These are phyloP conservation scores for Saposhnikovia divaricata DNA, from an alignment of 129 eudicot genomes.

Conservation along the genomic window DNA sequence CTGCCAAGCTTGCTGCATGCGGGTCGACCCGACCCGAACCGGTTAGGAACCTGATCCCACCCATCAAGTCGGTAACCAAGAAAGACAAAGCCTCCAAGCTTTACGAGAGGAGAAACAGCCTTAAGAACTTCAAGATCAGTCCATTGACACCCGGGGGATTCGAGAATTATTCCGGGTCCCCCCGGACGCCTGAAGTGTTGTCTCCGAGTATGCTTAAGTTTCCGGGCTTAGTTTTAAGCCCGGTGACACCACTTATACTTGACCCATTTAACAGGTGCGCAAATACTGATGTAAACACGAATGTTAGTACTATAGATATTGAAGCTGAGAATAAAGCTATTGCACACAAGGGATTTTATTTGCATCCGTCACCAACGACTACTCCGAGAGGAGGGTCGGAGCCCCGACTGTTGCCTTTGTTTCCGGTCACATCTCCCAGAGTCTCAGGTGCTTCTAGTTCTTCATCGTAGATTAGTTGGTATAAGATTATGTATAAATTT, in stretches of 20 bases:
- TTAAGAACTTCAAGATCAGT: conserved; percentile 61
- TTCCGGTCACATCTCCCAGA: conserved; percentile 83
- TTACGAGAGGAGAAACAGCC: conserved; percentile 62
- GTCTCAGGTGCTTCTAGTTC: conserved; percentile 42
- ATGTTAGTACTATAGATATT: conserved; percentile 22
- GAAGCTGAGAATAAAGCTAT: conserved; percentile 64
- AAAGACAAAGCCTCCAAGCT: conserved; percentile 46
- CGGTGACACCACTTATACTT: conserved; percentile 84
- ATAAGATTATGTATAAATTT: not conserved
- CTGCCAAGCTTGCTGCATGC: not conserved
- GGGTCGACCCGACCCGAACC: conserved; percentile 22
- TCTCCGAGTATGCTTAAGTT: conserved; percentile 81
- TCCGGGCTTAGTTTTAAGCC: conserved; percentile 69
- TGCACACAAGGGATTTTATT: conserved; percentile 58
- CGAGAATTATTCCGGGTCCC: conserved; percentile 23
- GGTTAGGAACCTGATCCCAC: conserved; percentile 24
- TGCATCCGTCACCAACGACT: conserved; percentile 77
- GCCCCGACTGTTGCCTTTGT: conserved; percentile 77
- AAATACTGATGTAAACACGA: conserved; percentile 9
- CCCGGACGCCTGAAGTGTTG: conserved; percentile 54
- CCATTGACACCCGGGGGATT: conserved; percentile 42
- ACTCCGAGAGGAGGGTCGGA: conserved; percentile 66
- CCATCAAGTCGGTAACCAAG: not conserved
- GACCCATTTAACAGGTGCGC: conserved; percentile 60
- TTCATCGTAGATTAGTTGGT: conserved; percentile 32